Evolutionary conservation across 371 early-diverging fungal species (phyloP), one percentile per base, ranked within the genome.

Genomic region (Encephalitozoon romaleae): DNA sequence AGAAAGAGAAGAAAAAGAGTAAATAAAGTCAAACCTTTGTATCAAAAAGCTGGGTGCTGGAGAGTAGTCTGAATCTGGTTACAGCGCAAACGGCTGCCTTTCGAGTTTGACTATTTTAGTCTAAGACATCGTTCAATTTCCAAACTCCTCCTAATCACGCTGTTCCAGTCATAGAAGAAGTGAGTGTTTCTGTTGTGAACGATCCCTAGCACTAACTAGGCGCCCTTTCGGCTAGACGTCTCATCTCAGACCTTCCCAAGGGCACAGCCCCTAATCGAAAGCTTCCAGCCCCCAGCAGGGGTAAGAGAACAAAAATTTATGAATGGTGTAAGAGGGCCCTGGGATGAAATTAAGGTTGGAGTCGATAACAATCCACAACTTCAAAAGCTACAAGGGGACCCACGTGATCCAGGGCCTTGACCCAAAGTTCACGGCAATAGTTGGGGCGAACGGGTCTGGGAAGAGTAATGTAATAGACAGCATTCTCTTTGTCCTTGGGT

Each of bases 401-500:
- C 85, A 86, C 45, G 38, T 42, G 12, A 82, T 86, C 45, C 51
- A 38, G 6, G 74, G 74, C n/a, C 70, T 86, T 51, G 82, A 79
- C 66, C 42, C 67, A 41, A 63, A 49, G 21, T 79, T 84, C 54
- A 91, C 92, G 4, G 84, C 88, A 2, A 85, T 89, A 45, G 96
- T 98, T 11, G 98, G 98, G 0, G 96, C 96, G 3, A 98, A 98
- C 78, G 99, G 99, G n/a, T 93, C 93, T 18, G 99, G 98, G 38
- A 99, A 95, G 67, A 94, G 94, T 8, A 99, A 98, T 80, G 96
- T 99, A 18, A 98, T 99, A 78, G 99, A 99, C 85, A 89, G 94
- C 0, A 87, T 99, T 39, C 86, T 98, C 30, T 99, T 99, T 86
- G 97, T 98, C 38, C 96, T 99, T 88, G 99, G 99, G 18, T 99